A percentile compares a stretch with the other conserved stretches of the same genome.
These are phyloP conservation scores for Naganishia albida DNA, from an alignment of 1,284 basidiomycete genomes.

Conservation along the genomic window DNA sequence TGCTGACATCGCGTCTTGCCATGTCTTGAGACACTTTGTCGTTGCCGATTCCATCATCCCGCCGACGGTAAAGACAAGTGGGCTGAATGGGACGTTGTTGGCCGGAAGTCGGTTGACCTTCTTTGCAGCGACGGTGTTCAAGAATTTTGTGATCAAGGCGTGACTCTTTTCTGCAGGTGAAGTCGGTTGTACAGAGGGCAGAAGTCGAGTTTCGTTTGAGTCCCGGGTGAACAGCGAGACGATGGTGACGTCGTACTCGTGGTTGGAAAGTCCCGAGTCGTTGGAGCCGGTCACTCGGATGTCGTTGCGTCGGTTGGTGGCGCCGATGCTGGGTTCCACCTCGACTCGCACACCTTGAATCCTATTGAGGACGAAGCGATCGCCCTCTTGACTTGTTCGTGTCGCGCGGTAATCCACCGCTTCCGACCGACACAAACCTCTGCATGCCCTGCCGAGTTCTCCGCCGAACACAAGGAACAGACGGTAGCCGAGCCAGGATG, in stretches of 20 bases:
- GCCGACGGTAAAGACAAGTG: slow-evolving; percentile 17
- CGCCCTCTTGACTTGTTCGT: neutral
- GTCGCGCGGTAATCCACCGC: neutral
- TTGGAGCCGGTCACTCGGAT: slow-evolving; percentile 1
- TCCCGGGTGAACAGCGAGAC: neutral
- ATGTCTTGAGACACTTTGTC: neutral
- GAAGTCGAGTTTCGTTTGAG: neutral
- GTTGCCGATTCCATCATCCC: slow-evolving; percentile 15
- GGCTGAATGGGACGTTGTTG: slow-evolving; percentile 8
- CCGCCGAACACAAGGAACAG: neutral
- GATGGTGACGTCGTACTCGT: slow-evolving; percentile 16
- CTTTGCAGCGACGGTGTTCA: neutral
- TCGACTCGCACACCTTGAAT: neutral
- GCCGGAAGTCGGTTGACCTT: neutral
- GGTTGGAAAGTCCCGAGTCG: neutral
- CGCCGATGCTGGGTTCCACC: slow-evolving; percentile 6
- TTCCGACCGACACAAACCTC: neutral
- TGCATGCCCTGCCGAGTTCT: neutral
- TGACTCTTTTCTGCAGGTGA: slow-evolving; percentile 1
- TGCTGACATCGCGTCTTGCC: slow-evolving; percentile 8
- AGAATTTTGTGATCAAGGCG: neutral
- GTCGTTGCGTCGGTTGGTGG: slow-evolving; percentile 3
- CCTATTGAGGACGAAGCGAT: neutral
- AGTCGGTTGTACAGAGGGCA: neutral
- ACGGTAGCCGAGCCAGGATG: slow-evolving; percentile 1